These are phyloP conservation scores for Ciborinia camelliae DNA, from an alignment of 2,329 filamentous ascomycete genomes.

Conservation along the genomic window DNA sequence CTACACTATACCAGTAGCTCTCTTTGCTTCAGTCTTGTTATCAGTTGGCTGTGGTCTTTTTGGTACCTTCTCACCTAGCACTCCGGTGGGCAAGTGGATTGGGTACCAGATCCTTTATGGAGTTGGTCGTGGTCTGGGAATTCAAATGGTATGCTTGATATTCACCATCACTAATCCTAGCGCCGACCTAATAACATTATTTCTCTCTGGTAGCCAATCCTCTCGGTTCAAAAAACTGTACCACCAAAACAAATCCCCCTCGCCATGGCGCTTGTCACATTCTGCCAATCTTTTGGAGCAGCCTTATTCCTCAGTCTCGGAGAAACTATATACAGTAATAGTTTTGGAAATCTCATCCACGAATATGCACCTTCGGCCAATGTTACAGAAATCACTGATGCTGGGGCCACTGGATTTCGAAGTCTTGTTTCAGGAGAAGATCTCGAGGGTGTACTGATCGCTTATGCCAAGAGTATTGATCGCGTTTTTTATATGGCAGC, in stretches of 20 bases:
- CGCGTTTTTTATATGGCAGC: background rate
- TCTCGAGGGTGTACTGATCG: background rate
- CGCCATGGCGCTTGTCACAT: background rate
- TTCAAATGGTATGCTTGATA: conserved; percentile 27
- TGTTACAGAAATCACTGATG: background rate
- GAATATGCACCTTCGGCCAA: background rate
- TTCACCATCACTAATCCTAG: background rate
- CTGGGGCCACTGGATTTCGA: background rate
- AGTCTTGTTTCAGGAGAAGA: background rate
- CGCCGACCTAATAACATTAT: background rate
- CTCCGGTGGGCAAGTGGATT: conserved; percentile 27
- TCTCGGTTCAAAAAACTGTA: background rate
- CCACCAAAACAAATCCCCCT: background rate
- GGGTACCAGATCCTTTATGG: conserved; percentile 34
- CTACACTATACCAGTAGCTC: conserved; percentile 32
- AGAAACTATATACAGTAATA: background rate
- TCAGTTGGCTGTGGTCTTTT: conserved; percentile 38
- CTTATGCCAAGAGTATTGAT: background rate
- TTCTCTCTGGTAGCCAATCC: background rate
- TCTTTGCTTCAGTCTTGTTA: conserved; percentile 31
- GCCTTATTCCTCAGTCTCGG: background rate
- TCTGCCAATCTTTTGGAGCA: background rate
- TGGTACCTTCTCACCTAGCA: conserved; percentile 32
- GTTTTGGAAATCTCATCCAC: background rate
- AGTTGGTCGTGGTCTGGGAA: conserved; percentile 26